Percentiles rank a stretch among this genome's conserved stretches.
phyloP scores from a whole-genome alignment of 1,139 yeast genomes.

The Candida neerlandica region DNA sequence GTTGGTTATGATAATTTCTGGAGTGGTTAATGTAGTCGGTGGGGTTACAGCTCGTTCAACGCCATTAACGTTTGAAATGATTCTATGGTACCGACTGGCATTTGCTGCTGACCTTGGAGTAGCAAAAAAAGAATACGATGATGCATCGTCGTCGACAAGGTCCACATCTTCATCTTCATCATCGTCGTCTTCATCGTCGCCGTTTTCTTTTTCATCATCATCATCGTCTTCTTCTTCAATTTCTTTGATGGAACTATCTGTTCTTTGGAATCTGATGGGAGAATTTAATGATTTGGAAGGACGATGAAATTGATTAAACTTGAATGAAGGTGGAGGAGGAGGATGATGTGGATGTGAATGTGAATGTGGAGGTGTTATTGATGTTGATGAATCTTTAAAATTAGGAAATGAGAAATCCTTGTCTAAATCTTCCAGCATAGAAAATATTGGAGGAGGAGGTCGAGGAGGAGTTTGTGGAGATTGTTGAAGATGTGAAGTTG shows the following conservation, averaged over 20 bases:
- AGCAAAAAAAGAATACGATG: slow-evolving; percentile 23
- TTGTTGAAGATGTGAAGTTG: slow-evolving; percentile 2
- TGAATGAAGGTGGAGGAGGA: slow-evolving; percentile 10
- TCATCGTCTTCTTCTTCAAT: slow-evolving; percentile 33
- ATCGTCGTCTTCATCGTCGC: slow-evolving; percentile 7
- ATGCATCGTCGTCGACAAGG: slow-evolving; percentile 27
- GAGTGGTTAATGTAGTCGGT: slow-evolving; percentile 17
- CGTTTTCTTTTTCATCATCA: slow-evolving; percentile 34
- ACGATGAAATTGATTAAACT: slow-evolving; percentile 10
- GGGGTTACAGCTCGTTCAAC: slow-evolving; percentile 27
- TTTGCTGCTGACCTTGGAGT: slow-evolving; percentile 46
- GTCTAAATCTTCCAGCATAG: slow-evolving; percentile 21
- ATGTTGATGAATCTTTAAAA: slow-evolving; percentile 12
- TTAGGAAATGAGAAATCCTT: slow-evolving; percentile 38
- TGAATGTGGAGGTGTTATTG: neutral
- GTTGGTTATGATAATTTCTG: slow-evolving; percentile 26
- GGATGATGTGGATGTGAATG: neutral
- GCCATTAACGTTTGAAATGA: slow-evolving; percentile 41
- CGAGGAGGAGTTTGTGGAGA: slow-evolving; percentile 4
- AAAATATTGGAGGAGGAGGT: slow-evolving; percentile 4
- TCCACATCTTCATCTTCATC: slow-evolving; percentile 15
- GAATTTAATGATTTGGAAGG: slow-evolving; percentile 27
- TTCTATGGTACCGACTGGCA: slow-evolving; percentile 50
- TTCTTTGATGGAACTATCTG: slow-evolving; percentile 25
- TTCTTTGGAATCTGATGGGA: slow-evolving; percentile 33